These are phyloP conservation scores for Mycena pura DNA, from an alignment of 768 basidiomycete genomes.

Conservation along the genomic window DNA sequence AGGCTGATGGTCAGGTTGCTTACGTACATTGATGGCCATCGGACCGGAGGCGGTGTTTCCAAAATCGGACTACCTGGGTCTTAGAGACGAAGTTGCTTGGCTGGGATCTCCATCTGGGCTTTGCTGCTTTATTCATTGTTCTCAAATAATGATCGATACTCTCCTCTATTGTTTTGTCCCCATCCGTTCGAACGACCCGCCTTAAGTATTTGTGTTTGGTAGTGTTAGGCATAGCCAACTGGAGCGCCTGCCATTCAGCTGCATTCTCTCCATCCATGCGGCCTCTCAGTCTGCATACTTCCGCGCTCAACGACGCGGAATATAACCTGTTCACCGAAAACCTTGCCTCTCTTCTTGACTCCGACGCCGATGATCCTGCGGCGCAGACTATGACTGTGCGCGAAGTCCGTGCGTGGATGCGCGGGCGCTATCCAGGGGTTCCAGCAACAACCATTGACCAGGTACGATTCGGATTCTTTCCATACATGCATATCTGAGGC, in stretches of 20 bases:
- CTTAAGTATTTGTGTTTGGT: too few species aligned
- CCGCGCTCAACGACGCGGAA: slow-evolving; percentile 77
- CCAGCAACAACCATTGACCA: slow-evolving; percentile 60
- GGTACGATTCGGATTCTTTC: slow-evolving; percentile 47
- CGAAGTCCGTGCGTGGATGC: slow-evolving; percentile 77
- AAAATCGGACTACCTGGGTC: too few species aligned
- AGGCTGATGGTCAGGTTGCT: too few species aligned
- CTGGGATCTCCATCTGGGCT: too few species aligned
- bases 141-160: too few species aligned
- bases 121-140: too few species aligned
- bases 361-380: slow-evolving; percentile 33
- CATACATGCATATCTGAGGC: background rate
- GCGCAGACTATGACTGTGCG: slow-evolving; percentile 42
- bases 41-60: too few species aligned
- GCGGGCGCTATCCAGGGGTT: slow-evolving; percentile 70
- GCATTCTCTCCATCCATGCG: slow-evolving; percentile 48
- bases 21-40: too few species aligned
- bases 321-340: slow-evolving; percentile 71
- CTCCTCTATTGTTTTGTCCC: too few species aligned
- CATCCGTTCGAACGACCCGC: too few species aligned
- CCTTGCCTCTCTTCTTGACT: slow-evolving; percentile 57
- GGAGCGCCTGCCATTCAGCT: background rate
- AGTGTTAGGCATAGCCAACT: too few species aligned
- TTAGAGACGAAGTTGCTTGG: too few species aligned
- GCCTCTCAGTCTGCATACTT: slow-evolving; percentile 70